Evolutionary conservation across 495 filamentous ascomycete species (phyloP).

Genomic region (Penicillium manginii): DNA sequence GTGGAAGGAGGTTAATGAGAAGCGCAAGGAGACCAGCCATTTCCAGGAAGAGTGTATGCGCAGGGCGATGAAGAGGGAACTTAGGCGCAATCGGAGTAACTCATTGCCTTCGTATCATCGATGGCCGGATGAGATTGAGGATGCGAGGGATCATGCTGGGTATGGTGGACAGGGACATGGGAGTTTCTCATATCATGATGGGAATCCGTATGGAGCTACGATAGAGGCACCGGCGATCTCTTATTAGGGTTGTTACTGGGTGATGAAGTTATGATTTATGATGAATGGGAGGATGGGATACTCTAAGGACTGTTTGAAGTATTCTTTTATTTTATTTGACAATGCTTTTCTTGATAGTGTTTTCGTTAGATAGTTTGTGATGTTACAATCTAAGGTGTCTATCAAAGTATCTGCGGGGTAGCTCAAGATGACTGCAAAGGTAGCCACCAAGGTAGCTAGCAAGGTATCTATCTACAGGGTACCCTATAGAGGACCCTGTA

Average conservation of each 20-base stretch:
- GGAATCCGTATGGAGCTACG: constrained; percentile 18
- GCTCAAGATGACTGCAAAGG: no score
- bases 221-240: constrained; percentile 13
- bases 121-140: constrained; percentile 35
- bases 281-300: background rate
- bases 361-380: no score
- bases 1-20: constrained; percentile 69
- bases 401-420: background rate
- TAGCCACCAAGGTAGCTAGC: background rate
- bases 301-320: background rate
- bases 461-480: background rate
- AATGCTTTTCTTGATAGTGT: background rate
- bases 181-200: constrained; percentile 18
- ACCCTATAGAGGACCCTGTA: no score
- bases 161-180: background rate
- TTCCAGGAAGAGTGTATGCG: constrained; percentile 48
- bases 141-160: constrained; percentile 11
- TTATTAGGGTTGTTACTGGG: constrained; percentile 8
- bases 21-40: constrained; percentile 56
- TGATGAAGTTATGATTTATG: constrained; percentile 11
- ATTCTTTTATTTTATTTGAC: background rate
- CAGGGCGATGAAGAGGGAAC: constrained; percentile 17
- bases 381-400: no score
- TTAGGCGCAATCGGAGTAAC: constrained; percentile 8
- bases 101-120: constrained; percentile 14